A percentile compares a stretch with the other conserved stretches of the same genome.
Evolutionary conservation across 2,329 filamentous ascomycete genomes (phyloP).

Genomic region (Xylaria sp.): DNA sequence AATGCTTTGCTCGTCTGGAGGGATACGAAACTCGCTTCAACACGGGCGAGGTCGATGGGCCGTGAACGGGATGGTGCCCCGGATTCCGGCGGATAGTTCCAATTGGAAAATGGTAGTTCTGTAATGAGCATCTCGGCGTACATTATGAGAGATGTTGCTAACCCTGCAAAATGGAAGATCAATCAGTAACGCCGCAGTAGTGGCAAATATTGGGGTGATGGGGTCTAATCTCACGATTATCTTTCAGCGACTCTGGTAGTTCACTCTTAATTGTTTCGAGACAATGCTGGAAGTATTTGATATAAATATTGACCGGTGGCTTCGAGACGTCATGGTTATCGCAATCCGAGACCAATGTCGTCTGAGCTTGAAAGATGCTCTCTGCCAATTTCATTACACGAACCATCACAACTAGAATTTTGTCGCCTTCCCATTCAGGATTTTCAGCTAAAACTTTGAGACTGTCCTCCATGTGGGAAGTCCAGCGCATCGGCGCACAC

Average conservation of each 20-base stretch:
- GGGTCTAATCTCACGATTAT: slow-evolving; percentile 48
- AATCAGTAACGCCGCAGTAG: not conserved
- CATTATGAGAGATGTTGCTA: slow-evolving; percentile 51
- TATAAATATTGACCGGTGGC: slow-evolving; percentile 44
- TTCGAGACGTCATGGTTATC: slow-evolving; percentile 27
- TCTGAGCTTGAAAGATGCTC: slow-evolving; percentile 40
- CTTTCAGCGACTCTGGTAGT: slow-evolving; percentile 42
- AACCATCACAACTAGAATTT: slow-evolving; percentile 55
- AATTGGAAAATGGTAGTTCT: slow-evolving; percentile 50
- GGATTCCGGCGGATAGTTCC: slow-evolving; percentile 24
- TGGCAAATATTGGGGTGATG: not conserved
- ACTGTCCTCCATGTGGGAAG: slow-evolving; percentile 67
- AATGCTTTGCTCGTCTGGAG: slow-evolving; percentile 42
- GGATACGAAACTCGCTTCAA: slow-evolving; percentile 43
- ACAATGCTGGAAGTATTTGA: slow-evolving; percentile 47
- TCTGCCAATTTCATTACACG: slow-evolving; percentile 43
- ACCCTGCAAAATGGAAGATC: slow-evolving; percentile 44
- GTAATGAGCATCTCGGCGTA: slow-evolving; percentile 53
- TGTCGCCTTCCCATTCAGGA: slow-evolving; percentile 62
- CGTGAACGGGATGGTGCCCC: slow-evolving; percentile 1
- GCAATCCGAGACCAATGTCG: slow-evolving; percentile 7
- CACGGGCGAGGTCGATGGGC: slow-evolving; percentile 34
- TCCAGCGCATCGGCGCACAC: slow-evolving; percentile 62
- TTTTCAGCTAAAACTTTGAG: slow-evolving; percentile 58
- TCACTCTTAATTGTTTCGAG: slow-evolving; percentile 44